Evolutionary conservation across 495 filamentous ascomycete species (phyloP).

Genomic region (Lasiosphaeria miniovina): DNA sequence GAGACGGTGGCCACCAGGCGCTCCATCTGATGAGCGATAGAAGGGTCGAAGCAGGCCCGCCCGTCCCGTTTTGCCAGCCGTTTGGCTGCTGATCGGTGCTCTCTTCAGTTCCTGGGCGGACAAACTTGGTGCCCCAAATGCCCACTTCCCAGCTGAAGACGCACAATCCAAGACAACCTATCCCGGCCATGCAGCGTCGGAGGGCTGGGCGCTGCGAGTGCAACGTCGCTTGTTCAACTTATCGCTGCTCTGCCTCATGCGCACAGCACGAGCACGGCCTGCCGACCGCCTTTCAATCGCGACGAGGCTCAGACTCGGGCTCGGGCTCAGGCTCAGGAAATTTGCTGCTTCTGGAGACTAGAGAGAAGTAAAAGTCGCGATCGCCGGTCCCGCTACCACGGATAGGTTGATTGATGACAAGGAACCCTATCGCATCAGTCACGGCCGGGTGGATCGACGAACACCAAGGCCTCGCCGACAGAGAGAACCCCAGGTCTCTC

Average conservation of each 20-base stretch:
- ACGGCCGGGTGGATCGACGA: background rate
- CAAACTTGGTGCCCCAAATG: background rate
- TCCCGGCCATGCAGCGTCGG: background rate
- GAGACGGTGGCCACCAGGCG: background rate
- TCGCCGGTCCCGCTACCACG: background rate
- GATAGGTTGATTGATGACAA: background rate
- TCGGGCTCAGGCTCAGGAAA: too few species aligned
- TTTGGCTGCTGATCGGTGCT: background rate
- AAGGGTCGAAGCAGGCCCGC: background rate
- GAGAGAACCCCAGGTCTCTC: constrained; percentile 17
- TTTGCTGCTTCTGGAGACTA: too few species aligned
- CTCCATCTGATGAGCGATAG: background rate
- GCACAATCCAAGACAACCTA: background rate
- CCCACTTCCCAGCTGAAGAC: background rate
- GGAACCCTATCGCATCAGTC: background rate
- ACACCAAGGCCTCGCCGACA: background rate
- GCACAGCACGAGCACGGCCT: background rate
- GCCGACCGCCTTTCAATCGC: background rate
- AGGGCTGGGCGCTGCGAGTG: constrained; percentile 7
- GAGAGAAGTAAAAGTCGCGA: too few species aligned
- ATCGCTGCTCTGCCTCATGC: constrained; percentile 1
- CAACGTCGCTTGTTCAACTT: constrained; percentile 8
- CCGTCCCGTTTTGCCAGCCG: constrained; percentile 1
- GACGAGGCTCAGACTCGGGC: background rate
- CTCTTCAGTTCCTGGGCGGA: background rate